Base-by-base conservation (phyloP, 1,284 basidiomycete genomes). In the Puccinia horiana region DNA sequence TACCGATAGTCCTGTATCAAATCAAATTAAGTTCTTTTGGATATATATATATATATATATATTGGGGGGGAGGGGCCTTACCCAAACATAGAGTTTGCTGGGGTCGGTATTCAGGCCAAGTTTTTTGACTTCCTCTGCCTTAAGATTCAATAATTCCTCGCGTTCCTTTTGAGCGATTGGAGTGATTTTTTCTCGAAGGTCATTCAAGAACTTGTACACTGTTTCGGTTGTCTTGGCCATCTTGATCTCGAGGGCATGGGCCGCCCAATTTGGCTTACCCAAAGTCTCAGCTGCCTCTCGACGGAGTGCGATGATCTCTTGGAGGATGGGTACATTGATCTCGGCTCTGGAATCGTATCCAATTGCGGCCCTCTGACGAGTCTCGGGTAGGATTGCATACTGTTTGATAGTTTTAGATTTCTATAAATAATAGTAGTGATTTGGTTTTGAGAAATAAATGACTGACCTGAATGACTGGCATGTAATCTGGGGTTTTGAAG, bases 181-280 rank as follows among this genome's bases (percentile, higher is more conserved):
- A 29, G 89, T 89, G n/a, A 95, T 89, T 85, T 93, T 92, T 42
- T 87, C 86, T 85, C 92, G 90, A 54, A 95, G 90, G 73, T 94
- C 92, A 54, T 90, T 88, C 78, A 94, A 88, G 88, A 95, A 92
- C 54, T 90, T 88, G 84, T 89, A 86, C 1, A 92, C 91, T 70
- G 89, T 89, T 69, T 90, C 88, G 1, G 90, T 91, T 49, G 88
- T 90, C 86, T 94, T 94, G 83, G 92, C 91, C 93, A 95, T 94
- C 88, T 94, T 94, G 79, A 91, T 90, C 86, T 94, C 93, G 0
- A 93, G 93, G 35, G 91, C 87, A 85, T 91, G 94, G 86, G 93
- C 92, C 0, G 92, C 93, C 91, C 93, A 94, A 23, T 90, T 93
- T n/a, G 90, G 86, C 84, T 94, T 94, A 6, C 90, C 90, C 20